phyloP scores from a whole-genome alignment of 768 basidiomycete species.

The Wakefieldia striispora region DNA sequence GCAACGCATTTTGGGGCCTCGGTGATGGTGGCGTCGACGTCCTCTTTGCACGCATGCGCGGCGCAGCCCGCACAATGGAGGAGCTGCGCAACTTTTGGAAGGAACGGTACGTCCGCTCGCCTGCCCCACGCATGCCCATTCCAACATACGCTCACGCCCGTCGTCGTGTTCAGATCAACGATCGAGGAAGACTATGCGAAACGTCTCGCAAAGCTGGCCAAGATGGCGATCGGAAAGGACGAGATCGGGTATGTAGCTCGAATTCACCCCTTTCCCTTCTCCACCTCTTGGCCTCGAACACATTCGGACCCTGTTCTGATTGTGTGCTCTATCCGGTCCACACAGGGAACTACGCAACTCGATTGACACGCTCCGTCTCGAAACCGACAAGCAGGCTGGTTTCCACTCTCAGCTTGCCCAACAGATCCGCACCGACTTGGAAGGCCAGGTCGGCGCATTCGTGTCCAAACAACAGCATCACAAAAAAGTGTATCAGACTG shows the following conservation, averaged over 20 bases:
- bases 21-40: slow-evolving; percentile 89
- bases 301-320: slow-evolving; percentile 5
- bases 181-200: slow-evolving; percentile 98
- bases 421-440: slow-evolving; percentile 74
- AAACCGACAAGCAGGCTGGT: slow-evolving; percentile 80
- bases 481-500: slow-evolving; percentile 68
- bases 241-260: slow-evolving; percentile 80
- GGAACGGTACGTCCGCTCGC: slow-evolving; percentile 64
- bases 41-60: slow-evolving; percentile 85
- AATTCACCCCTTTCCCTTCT: not conserved
- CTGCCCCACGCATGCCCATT: not conserved
- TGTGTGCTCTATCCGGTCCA: not conserved
- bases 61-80: slow-evolving; percentile 82
- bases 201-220: slow-evolving; percentile 75
- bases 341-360: slow-evolving; percentile 77
- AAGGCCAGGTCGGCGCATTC: slow-evolving; percentile 61
- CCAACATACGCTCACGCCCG: slow-evolving; percentile 5
- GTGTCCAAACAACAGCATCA: slow-evolving; percentile 63
- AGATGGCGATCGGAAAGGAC: slow-evolving; percentile 73
- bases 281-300: not conserved
- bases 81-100: slow-evolving; percentile 89
- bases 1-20: slow-evolving; percentile 94
- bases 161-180: slow-evolving; percentile 49
- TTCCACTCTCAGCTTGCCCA: slow-evolving; percentile 73
- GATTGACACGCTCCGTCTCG: slow-evolving; percentile 73